Evolutionary conservation across 2,329 filamentous ascomycete species (phyloP).

Genomic region (Aciculosporium take): DNA sequence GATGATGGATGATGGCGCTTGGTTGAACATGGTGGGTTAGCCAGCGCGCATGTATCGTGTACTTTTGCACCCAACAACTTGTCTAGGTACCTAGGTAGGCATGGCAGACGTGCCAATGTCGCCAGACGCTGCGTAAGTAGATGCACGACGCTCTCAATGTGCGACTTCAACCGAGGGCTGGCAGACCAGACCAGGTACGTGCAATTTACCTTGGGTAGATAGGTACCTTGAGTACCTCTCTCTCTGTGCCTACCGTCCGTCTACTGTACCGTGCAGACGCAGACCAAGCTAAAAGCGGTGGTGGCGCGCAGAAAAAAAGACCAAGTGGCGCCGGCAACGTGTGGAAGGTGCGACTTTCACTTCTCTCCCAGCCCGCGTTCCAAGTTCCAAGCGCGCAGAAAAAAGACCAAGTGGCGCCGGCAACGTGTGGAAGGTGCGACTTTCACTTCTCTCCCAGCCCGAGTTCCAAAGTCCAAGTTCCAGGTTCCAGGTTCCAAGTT

Average conservation of each 20-base stretch:
- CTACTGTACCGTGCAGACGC: neutral
- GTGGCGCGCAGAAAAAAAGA: neutral
- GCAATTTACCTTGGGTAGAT: no score
- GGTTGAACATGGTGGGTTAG: neutral
- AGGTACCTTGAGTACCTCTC: no score
- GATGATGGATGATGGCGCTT: no score
- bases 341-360: neutral
- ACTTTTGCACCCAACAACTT: neutral
- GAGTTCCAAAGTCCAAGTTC: no score
- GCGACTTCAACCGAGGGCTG: no score
- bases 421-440: constrained; percentile 2
- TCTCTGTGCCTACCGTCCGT: no score
- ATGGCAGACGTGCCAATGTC: neutral
- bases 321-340: constrained; percentile 4
- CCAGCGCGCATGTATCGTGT: neutral
- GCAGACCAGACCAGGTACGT: no score
- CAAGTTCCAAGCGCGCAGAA: no score
- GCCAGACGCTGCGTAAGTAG: neutral
- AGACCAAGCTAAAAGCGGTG: neutral
- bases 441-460: no score
- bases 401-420: constrained; percentile 3
- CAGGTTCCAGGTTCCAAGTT: no score
- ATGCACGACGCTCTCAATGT: neutral
- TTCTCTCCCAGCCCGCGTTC: no score
- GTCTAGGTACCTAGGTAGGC: neutral